Base-by-base conservation (phyloP, 2,329 filamentous ascomycete species). In the Ascosphaera pollenicola region DNA sequence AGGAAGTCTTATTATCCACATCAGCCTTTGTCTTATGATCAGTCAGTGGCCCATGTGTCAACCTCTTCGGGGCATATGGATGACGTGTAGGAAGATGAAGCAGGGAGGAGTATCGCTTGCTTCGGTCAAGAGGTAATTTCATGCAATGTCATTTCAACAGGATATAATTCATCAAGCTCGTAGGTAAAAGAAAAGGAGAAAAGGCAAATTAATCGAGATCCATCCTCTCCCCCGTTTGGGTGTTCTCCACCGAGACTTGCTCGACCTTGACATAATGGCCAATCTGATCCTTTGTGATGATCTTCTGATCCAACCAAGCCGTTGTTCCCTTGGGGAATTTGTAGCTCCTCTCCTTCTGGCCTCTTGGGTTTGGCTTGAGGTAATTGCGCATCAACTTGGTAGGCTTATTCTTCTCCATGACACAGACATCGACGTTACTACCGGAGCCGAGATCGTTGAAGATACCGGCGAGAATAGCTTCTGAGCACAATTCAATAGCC, bases 371-470 rank as follows among this genome's bases (percentile, higher is more conserved):
- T 42, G 89, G 89, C 57, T 70, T 87, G 58, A 91, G 78, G 66
- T 80, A 89, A 64, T 93, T 93, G 54, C 89, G 72, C 70, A 91
- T 70, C 55, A 98, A 62, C 48, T 63, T 51, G 19, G 81, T 89
- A 19, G 89, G 93, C 75, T 93, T 94, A 51, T 94, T 85, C 51
- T 77, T 71, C 44, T 87, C 92, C 56, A 98, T 98, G 51, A 98
- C 73, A 46, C 84, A 87, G 26, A 98, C 80, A 54, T 98, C 91
- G 42, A 98, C 89, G 57, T 98, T 98, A 56, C 82, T 92, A 51
- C 89, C 89, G 3, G 84, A 94, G 11, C 89, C 89, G 56, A 98
- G 58, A 62, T 98, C 89, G 68, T 98, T 98, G 68, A 89, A 98
- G 63, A 98, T 92, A 75, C 89, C 89, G 8, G 91, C 79, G 63